Percentiles rank a stretch among this genome's conserved stretches.
phyloP scores from a whole-genome alignment of 2,329 filamentous ascomycete species.

The Tothia fuscella region DNA sequence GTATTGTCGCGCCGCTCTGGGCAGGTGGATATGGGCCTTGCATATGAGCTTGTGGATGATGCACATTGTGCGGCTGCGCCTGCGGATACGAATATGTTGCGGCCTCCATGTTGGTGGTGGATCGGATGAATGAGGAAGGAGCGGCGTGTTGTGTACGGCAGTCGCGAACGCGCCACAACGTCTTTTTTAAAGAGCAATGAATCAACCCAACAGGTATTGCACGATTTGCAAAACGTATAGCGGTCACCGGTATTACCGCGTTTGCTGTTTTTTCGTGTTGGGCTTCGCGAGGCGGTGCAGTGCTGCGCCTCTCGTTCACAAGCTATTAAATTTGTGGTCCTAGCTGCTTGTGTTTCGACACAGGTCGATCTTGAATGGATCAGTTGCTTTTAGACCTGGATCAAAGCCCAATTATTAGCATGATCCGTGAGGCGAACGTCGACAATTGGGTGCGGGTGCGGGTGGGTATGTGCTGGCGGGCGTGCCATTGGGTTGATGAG shows the following conservation, averaged over 20 bases:
- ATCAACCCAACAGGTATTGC: background rate
- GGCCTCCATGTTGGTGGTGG: slow-evolving; percentile 33
- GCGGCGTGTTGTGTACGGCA: slow-evolving; percentile 2
- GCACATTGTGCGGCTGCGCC: slow-evolving; percentile 28
- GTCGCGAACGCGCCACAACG: slow-evolving; percentile 5
- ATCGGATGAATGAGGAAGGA: background rate
- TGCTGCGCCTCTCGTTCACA: slow-evolving; percentile 9
- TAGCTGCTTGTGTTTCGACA: slow-evolving; percentile 6
- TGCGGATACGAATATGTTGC: slow-evolving; percentile 31
- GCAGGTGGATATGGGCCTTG: slow-evolving; percentile 24
- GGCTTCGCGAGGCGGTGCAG: slow-evolving; percentile 9
- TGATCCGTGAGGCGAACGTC: slow-evolving; percentile 18
- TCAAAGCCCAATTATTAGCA: slow-evolving; percentile 17
- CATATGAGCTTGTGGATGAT: slow-evolving; percentile 30
- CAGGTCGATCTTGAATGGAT: slow-evolving; percentile 9
- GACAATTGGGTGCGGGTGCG: slow-evolving; percentile 24
- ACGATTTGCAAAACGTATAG: background rate
- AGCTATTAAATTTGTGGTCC: slow-evolving; percentile 4
- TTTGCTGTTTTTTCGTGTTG: background rate
- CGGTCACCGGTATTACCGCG: slow-evolving; percentile 1
- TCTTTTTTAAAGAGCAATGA: no score
- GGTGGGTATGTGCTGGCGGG: slow-evolving; percentile 26
- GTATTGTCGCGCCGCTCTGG: slow-evolving; percentile 40
- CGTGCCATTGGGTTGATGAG: slow-evolving; percentile 30
- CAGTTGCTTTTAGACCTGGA: slow-evolving; percentile 10